These are phyloP conservation scores for Fraxinus angustifolia DNA, from an alignment of 305 asterid genomes.

Conservation along the genomic window DNA sequence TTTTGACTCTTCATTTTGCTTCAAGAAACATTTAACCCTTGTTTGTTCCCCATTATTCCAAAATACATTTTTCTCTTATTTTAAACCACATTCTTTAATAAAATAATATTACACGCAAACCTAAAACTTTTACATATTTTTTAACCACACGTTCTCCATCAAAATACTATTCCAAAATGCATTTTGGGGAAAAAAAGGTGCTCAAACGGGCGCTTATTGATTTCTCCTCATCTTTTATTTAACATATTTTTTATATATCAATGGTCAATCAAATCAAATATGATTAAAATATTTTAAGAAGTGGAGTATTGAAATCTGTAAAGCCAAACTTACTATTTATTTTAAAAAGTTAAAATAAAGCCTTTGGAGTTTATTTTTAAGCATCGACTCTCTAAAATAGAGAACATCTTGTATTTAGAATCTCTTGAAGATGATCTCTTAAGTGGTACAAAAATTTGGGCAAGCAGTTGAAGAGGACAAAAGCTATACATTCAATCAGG, in stretches of 20 bases:
- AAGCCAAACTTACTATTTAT: not conserved
- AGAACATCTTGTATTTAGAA: not conserved
- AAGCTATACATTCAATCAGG: slow-evolving; percentile 2
- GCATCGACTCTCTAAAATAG: not conserved
- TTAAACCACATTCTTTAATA: too few relatives aligned
- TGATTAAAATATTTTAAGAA: not conserved
- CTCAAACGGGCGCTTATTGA: not conserved
- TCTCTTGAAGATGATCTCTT: not conserved
- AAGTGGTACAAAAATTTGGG: not conserved
- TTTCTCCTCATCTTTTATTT: not conserved
- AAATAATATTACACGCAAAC: not conserved
- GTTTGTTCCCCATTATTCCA: not conserved
- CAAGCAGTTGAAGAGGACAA: slow-evolving; percentile 3
- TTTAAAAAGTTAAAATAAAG: not conserved
- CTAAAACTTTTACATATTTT: not conserved
- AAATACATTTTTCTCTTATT: not conserved
- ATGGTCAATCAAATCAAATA: not conserved
- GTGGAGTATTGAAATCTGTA: not conserved
- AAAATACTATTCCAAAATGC: too few relatives aligned
- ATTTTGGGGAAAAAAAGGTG: not conserved
- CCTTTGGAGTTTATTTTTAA: not conserved
- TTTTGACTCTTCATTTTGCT: not conserved
- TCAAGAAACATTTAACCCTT: not conserved
- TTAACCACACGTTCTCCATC: not conserved
- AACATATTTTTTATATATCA: not conserved